phyloP scores from a whole-genome alignment of 129 eudicot genomes.

The Rutidosis leptorrhynchoides region DNA sequence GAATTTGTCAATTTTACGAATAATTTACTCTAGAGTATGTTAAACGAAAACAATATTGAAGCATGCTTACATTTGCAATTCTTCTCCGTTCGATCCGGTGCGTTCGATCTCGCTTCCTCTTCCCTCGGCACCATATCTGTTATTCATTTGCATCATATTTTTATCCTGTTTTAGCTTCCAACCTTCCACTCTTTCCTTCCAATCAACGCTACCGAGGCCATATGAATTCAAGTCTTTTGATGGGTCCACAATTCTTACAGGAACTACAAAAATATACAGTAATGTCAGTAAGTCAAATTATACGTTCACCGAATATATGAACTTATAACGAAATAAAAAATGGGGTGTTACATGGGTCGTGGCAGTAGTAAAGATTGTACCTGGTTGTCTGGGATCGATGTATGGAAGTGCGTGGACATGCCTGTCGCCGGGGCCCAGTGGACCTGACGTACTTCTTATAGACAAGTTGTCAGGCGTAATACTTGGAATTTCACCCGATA shows the following conservation, averaged over 20 bases:
- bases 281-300: conserved; percentile 19
- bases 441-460: conserved; percentile 84
- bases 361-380: conserved; percentile 29
- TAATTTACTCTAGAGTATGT: background rate
- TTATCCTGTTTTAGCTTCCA: conserved; percentile 66
- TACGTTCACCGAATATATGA: background rate
- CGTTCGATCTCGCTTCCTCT: conserved; percentile 86
- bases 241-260: conserved; percentile 75
- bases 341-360: background rate
- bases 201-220: conserved; percentile 70
- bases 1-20: background rate
- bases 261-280: conserved; percentile 56
- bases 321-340: conserved; percentile 2
- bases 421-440: conserved; percentile 72
- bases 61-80: conserved; percentile 67
- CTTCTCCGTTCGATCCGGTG: conserved; percentile 85
- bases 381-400: conserved; percentile 85
- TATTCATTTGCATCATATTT: conserved; percentile 51
- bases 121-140: conserved; percentile 60
- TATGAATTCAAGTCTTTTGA: conserved; percentile 69
- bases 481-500: conserved; percentile 81
- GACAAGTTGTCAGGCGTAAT: conserved; percentile 63
- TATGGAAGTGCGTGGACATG: conserved; percentile 71
- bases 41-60: conserved; percentile 16
- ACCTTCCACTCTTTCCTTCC: conserved; percentile 63